Evolutionary conservation across 805 yeast species (phyloP), one percentile per base, ranked within the genome.

Genomic region (Danielia oregonensis): DNA sequence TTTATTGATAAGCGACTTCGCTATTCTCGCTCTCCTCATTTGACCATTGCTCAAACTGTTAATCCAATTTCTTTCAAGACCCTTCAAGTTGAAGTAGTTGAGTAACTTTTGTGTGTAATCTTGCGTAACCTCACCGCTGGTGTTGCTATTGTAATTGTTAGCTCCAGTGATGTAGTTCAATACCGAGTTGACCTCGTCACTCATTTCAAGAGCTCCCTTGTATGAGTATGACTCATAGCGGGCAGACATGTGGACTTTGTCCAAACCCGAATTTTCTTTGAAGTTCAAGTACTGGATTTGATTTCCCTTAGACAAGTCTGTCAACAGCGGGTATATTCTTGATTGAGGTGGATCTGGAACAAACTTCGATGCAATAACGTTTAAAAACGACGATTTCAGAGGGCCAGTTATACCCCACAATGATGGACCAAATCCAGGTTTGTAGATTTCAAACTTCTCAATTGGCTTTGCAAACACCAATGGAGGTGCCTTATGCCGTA

Each of bases 21-120:
- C 97, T 17, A 93, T 62, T 41, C 96, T 70, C 0, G 97, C 95
- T 32, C 98, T 68, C 48, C 98, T 71, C 55, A 85, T 79, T 58
- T 93, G 98, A 0, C 98, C 98, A 57, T 93, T 93, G 56, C 95
- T 85, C 28, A 93, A 64, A 0, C 91, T 85, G 55, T 86, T 86
- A 22, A 85, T 76, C 87, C 95, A 91, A 39, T 86, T 74, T 36
- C 77, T 70, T 35, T 76, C 67, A 30, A 88, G 57, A 0, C 74
- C 79, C 5, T 55, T 58, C 39, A 91, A 63, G 31, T 74, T 66
- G 36, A 93, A 70, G 18, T 62, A 59, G 4, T 63, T 55, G 7
- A 84, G 49, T 14, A 83, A 61, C 1, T 53, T 44, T 1, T 63
- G 56, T 7, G 79, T 65, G 22, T 66, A 55, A 0, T 48, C 51